Evolutionary conservation across 805 yeast genomes (phyloP), one percentile per base, ranked within the genome.

Genomic region (Suhomyces tanzawaensis): DNA sequence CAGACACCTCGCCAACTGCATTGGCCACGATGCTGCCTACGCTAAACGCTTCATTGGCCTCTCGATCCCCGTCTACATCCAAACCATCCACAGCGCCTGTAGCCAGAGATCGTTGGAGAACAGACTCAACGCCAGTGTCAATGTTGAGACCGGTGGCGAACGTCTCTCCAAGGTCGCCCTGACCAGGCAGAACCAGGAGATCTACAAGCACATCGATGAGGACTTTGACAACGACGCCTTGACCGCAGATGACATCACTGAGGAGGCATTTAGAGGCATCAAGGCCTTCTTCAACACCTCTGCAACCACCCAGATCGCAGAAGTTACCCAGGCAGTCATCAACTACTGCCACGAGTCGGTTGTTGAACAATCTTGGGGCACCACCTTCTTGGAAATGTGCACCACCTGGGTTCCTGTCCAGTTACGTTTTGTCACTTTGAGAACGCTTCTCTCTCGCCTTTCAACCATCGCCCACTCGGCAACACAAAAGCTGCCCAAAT

Each of bases 381-480:
- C 73, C 19, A 58, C 69, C 7, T 64, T 90, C 32, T 62, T 86
- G 25, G 82, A 81, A 45, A 66, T 79, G 44, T 74, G 86, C 41
- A 79, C 89, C 6, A 74, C 77, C 27, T 87, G 90, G 76, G 77
- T 87, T 7, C 97, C 88, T 0, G 93, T 81, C 26, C 95, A 80
- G 54, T 70, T 79, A 46, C 69, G 95, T 45, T 87, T 84, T 62
- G 64, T 79, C 19, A 72, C 84, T 3, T 66, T 86, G 29, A 57
- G 77, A 11, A 66, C 82, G 3, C 53, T 55, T 45, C 57, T 62
- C 7, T 51, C 64, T 8, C 60, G 60, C 19, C 40, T 63, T 41
- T 46, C 59, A 33, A 19, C 42, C 2, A 37, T 58, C 2, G 47
- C 64, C 9, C 46, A 51, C 3, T 45, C 48, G 13, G 19, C 48